phyloP scores from a whole-genome alignment of 345 rosid species.

The Gossypium herbaceum region DNA sequence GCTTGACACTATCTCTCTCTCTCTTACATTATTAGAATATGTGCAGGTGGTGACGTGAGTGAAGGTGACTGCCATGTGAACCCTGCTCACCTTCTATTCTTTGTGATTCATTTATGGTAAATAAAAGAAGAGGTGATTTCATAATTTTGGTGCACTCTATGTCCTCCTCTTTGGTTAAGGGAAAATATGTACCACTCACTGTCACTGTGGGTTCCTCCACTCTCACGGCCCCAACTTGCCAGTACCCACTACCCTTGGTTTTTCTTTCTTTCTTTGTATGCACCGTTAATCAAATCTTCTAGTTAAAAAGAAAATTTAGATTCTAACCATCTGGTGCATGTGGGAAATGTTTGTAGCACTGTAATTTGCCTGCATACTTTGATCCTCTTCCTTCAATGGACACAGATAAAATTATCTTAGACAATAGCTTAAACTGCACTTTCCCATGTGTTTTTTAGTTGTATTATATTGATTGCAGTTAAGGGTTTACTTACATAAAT shows the following conservation, averaged over 20 bases:
- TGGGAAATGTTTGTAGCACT: not conserved
- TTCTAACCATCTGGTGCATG: not conserved
- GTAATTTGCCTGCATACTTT: not conserved
- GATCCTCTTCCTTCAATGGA: not conserved
- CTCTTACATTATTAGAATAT: conserved; percentile 16
- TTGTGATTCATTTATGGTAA: conserved; percentile 26
- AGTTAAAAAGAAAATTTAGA: not conserved
- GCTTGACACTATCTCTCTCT: conserved; percentile 7
- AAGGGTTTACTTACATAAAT: too few species aligned
- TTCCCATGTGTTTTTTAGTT: not conserved
- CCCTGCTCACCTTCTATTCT: conserved; percentile 13
- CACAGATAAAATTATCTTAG: not conserved
- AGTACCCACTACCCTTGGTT: too few species aligned
- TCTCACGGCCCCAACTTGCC: too few species aligned
- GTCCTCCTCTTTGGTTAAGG: conserved; percentile 8
- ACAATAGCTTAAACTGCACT: not conserved
- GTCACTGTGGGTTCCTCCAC: conserved; percentile 14
- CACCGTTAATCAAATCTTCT: not conserved
- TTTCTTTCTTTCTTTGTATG: too few species aligned
- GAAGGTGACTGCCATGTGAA: conserved; percentile 36
- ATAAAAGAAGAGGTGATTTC: conserved; percentile 7
- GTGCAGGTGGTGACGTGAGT: conserved; percentile 19
- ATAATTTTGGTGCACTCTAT: conserved; percentile 7
- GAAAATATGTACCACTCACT: not conserved
- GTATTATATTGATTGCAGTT: not conserved